Evolutionary conservation across 1,284 basidiomycete species (phyloP).

Genomic region (Cryptococcus neoformans): DNA sequence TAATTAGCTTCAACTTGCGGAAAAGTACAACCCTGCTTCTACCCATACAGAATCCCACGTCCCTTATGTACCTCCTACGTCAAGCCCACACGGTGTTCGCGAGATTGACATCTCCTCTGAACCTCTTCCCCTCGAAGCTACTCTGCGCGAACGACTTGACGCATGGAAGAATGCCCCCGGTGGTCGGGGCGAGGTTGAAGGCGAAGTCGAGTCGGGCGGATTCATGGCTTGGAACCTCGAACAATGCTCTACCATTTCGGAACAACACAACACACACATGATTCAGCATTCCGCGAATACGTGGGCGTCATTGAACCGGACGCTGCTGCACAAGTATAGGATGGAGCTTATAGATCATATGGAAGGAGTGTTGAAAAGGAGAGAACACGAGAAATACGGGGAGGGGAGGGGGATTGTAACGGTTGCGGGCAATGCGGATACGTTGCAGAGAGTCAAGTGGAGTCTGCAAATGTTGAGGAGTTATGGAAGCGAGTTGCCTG

Average conservation of each 20-base stretch:
- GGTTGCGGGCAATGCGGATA: slow-evolving; percentile 55
- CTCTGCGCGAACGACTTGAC: slow-evolving; percentile 45
- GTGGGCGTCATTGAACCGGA: slow-evolving; percentile 46
- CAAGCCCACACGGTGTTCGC: slow-evolving; percentile 2
- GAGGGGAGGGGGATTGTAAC: slow-evolving; percentile 50
- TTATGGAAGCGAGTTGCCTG: slow-evolving; percentile 46
- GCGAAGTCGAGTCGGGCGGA: slow-evolving; percentile 44
- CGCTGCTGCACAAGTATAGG: slow-evolving; percentile 35
- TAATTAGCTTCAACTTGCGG: not conserved
- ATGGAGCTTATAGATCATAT: slow-evolving; percentile 45
- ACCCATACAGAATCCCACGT: not conserved
- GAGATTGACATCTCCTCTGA: slow-evolving; percentile 44
- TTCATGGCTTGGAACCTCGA: slow-evolving; percentile 48
- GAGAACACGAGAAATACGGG: slow-evolving; percentile 24
- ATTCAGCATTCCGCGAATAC: slow-evolving; percentile 39
- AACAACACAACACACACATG: slow-evolving; percentile 48
- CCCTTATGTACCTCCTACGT: not conserved
- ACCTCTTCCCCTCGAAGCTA: slow-evolving; percentile 46
- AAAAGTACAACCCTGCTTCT: not conserved
- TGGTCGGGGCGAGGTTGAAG: slow-evolving; percentile 36
- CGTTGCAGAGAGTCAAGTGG: slow-evolving; percentile 49
- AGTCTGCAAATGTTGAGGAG: slow-evolving; percentile 47
- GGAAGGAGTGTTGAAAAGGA: slow-evolving; percentile 24
- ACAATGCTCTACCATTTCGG: slow-evolving; percentile 39
- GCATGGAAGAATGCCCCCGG: slow-evolving; percentile 51